Base-by-base conservation (phyloP, 768 basidiomycete genomes). In the Pseudohyphozyma bogoriensis region DNA sequence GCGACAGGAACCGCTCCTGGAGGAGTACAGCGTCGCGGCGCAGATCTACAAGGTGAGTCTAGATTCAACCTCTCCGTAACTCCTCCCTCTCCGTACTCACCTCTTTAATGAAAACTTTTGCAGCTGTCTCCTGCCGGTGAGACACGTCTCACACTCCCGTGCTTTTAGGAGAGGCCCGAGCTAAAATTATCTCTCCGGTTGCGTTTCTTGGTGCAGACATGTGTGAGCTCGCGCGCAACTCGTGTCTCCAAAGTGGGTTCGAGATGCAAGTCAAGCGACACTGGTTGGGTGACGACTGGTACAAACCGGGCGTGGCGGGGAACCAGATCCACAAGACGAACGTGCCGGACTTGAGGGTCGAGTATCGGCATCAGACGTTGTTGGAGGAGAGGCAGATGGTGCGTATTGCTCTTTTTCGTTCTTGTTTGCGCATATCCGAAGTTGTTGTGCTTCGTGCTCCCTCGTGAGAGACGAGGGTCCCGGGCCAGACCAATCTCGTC, bases 251-350 rank as follows among this genome's bases (percentile, higher is more conserved):
- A 72, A 90, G 88, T 69, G 95, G 95, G 1, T 97, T 96, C 72
- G 95, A 99, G 75, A 97, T 96, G 91, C 86, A 93, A 72, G 73
- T 96, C 70, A 97, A 97, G 76, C 84, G 70, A 1, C 90, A 88
- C 72, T 92, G 90, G 90, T 78, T 99, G 4, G 95, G 95, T 1
- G 82, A 86, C 65, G 77, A 85, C 57, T 99, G 90, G 89, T 97
- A 90, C 74, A 79, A 91, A 11, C 86, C 89, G 4, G 95, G 95
- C 24, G 84, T 87, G 1, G 83, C 83, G 9, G 95, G 95, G 4
- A 99, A 99, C 72, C 89, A 93, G 69, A 97, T 97, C 60, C 79
- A 95, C 73, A 96, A 95, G 89, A 97, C 95, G n/a, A 97, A 99
- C 68, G 92, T 99, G 8, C 95, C 95, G 2, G 83, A 95, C 69